Evolutionary conservation across 2,329 filamentous ascomycete genomes (phyloP), one percentile per base, ranked within the genome.

Genomic region (Grosmannia clavigera): DNA sequence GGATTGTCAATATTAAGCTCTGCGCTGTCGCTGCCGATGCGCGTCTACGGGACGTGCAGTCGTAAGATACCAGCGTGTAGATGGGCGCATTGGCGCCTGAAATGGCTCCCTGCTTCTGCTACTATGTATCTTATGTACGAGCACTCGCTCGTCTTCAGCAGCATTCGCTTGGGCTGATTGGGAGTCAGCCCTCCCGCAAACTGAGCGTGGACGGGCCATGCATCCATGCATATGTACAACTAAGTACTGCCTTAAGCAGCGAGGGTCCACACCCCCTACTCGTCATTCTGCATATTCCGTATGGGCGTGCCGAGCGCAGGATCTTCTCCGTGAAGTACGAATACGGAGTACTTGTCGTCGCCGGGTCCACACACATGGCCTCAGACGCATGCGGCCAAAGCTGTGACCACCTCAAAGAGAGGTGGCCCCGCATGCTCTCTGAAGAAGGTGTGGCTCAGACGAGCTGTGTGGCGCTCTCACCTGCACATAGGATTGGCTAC

Each of bases 301-400:
- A 48, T 51, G 48, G 48, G 48, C 25, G 46, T 50, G 46, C 43
- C 43, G 43, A 46, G 12, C 35, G 7, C 38, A 35, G 33, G 33
- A 35, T 35, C 33, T 5, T 35, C 33, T 35, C 5, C 6, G 29
- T 31, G 29, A 35, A 40, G 38, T 40, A 16, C 38, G 38, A 14
- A 9, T 40, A 40, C 48, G 25, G 25, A 27, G 48, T 52, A 53
- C 51, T 53, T 31, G 51, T 14, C 16, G 10, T 29, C 19, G 31
- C 27, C 12, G 33, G 33, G 7, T 27, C 31, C 31, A 40, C 38
- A 40, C 38, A 48, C 60, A 52, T 61, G 62, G 58, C 46, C 50
- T 46, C 51, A 61, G 61, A 51, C 60, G 51, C 40, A 56, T 64
- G 63, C 63, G 63, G 63, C 63, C 63, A 33, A 25, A 61, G 50